Base-by-base conservation (phyloP, 148 eudicot genomes). In the Heliamphora exappendiculata region DNA sequence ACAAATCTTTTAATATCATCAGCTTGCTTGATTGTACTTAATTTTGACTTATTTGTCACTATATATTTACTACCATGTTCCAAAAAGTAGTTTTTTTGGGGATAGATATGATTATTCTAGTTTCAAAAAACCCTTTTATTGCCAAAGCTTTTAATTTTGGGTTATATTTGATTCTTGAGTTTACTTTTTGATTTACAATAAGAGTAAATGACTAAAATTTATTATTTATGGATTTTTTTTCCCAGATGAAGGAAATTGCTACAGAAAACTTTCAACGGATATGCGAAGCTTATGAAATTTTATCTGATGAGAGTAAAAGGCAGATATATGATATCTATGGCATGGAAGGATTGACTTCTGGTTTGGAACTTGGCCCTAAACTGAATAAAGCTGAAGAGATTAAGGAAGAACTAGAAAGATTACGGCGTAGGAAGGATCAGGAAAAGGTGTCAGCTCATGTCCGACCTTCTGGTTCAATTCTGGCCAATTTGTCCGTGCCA, bases 261-360 rank as follows among this genome's bases (percentile, higher is more conserved):
- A 95, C 99, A 34, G 89, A 95, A 75, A 95, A 95, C 82, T 95
- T 95, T 78, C 99, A 95, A 82, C 85, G 96, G 77, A 91, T 95
- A 87, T 91, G 99, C 84, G 90, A 95, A 84, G 99, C 99, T 57
- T 95, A 95, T 82, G 99, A 95, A 84, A 92, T 95, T 81, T 87
- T 95, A 80, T 82, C 93, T 11, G 99, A 95, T 78, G 97, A 85
- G 81, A 80, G 74, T 74, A 95, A 92, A 80, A 89, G 99, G 80
- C 87, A 86, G 76, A 91, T 95, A 86, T 95, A 95, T 85, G 99
- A 95, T 84, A 88, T 95, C 68, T 95, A 92, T 81, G 99, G 99
- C 54, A 92, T 92, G 96, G 97, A 92, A 81, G 99, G 99, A 73
- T 75, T 95, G 64, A 91, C 85, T 55, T 91, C 99, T 57, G 97